A percentile compares a stretch with the other conserved stretches of the same genome.
phyloP scores from a whole-genome alignment of 805 yeast genomes.

The Kregervanrija pseudodelftensis region DNA sequence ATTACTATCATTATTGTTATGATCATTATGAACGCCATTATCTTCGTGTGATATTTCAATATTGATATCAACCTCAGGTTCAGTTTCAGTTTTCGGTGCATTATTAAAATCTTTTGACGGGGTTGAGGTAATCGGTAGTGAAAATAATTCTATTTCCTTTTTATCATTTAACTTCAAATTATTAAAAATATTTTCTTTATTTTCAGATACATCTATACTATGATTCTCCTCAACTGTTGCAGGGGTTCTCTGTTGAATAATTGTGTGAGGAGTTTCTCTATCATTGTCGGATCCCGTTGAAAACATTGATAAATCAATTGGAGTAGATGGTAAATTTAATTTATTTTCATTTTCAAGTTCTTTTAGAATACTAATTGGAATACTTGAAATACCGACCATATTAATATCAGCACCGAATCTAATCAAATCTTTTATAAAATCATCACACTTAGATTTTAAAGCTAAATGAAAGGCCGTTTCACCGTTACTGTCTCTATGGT shows the following conservation, averaged over 20 bases:
- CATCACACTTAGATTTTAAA: slow-evolving; percentile 44
- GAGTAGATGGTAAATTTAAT: background rate
- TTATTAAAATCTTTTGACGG: slow-evolving; percentile 2
- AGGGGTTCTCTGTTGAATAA: slow-evolving; percentile 2
- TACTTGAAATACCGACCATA: slow-evolving; percentile 16
- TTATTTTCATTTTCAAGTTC: slow-evolving; percentile 7
- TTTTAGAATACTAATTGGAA: slow-evolving; percentile 16
- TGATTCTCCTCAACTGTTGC: background rate
- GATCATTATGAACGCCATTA: background rate
- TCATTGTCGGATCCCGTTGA: background rate
- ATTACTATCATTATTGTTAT: background rate
- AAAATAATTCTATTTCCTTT: background rate
- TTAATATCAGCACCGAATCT: slow-evolving; percentile 38
- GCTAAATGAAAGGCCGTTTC: slow-evolving; percentile 84
- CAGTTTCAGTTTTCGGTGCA: background rate
- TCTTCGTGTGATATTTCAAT: too few species aligned
- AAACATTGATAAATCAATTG: slow-evolving; percentile 2
- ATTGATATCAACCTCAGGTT: background rate
- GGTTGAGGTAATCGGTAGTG: slow-evolving; percentile 3
- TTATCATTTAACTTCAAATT: background rate
- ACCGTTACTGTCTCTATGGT: slow-evolving; percentile 76
- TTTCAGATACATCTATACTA: slow-evolving; percentile 33
- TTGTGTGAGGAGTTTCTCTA: slow-evolving; percentile 4
- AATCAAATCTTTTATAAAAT: slow-evolving; percentile 35
- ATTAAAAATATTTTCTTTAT: slow-evolving; percentile 35